Conservation (phyloP, 2,329 filamentous ascomycete species). For the Fonsecaea erecta region DNA sequence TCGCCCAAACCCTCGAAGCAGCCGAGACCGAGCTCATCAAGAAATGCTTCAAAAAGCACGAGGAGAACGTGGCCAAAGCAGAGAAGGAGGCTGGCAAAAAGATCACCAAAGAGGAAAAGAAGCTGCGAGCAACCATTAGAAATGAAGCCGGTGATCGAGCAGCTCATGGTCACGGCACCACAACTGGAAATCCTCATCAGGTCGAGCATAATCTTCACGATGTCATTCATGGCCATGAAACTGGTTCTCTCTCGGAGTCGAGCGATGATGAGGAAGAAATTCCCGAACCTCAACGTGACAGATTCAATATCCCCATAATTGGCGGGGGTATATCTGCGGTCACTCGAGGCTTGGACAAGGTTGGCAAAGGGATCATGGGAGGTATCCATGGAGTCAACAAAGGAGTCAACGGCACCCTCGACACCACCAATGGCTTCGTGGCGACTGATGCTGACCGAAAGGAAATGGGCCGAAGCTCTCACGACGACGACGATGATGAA, state of each 20-base stretch:
- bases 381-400: slow-evolving; percentile 49
- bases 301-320: slow-evolving; percentile 53
- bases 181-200: slow-evolving; percentile 63
- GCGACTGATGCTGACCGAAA: slow-evolving; percentile 18
- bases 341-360: slow-evolving; percentile 52
- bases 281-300: slow-evolving; percentile 21
- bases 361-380: slow-evolving; percentile 53
- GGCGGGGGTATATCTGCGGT: slow-evolving; percentile 58
- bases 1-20: slow-evolving; percentile 73
- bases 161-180: slow-evolving; percentile 57
- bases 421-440: slow-evolving; percentile 44
- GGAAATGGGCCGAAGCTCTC: slow-evolving; percentile 14
- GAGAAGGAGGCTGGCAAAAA: slow-evolving; percentile 66
- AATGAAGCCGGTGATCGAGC: slow-evolving; percentile 53
- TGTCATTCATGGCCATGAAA: slow-evolving; percentile 43
- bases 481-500: slow-evolving; percentile 11
- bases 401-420: slow-evolving; percentile 44
- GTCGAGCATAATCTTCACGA: slow-evolving; percentile 56
- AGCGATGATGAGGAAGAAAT: slow-evolving; percentile 42
- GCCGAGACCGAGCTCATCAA: slow-evolving; percentile 87
- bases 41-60: slow-evolving; percentile 75
- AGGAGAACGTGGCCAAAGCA: slow-evolving; percentile 67
- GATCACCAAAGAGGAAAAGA: slow-evolving; percentile 42
- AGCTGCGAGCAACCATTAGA: slow-evolving; percentile 56
- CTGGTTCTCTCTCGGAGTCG: slow-evolving; percentile 28